Conservation (phyloP, 208 protist species). For the Trichomonas tenax region DNA sequence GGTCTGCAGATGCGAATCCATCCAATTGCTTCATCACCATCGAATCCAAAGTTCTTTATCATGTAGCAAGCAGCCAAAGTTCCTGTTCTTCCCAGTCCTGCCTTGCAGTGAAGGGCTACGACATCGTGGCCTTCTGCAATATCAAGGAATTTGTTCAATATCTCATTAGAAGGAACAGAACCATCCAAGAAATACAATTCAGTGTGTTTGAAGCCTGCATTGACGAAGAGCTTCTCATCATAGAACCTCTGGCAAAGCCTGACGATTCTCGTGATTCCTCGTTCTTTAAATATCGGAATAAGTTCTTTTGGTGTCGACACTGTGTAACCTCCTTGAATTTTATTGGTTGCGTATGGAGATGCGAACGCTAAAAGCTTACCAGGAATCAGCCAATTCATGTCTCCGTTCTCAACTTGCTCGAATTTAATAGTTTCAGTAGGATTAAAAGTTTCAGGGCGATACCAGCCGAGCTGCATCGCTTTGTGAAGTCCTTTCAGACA, state of each 20-base stretch:
- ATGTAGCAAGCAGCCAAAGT: slow-evolving; percentile 57
- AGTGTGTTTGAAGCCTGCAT: background rate
- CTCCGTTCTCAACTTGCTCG: slow-evolving; percentile 62
- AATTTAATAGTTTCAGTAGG: slow-evolving; percentile 59
- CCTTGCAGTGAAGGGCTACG: background rate
- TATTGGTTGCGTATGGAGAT: slow-evolving; percentile 39
- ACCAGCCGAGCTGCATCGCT: slow-evolving; percentile 52
- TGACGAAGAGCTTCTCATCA: background rate
- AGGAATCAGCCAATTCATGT: slow-evolving; percentile 80
- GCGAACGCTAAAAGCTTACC: slow-evolving; percentile 71
- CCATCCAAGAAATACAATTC: background rate
- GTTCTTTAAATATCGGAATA: background rate
- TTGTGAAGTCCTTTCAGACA: slow-evolving; percentile 54
- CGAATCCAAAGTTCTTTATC: slow-evolving; percentile 66
- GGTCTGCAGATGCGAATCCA: slow-evolving; percentile 81
- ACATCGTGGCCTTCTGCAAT: background rate
- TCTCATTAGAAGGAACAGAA: background rate
- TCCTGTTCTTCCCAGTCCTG: slow-evolving; percentile 40
- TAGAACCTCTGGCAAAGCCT: background rate
- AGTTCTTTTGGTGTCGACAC: background rate
- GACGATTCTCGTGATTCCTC: background rate
- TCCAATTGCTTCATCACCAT: slow-evolving; percentile 64
- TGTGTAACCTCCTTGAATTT: background rate
- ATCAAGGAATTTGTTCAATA: background rate
- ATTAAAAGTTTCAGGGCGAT: slow-evolving; percentile 64